Evolutionary conservation across 129 eudicot genomes (phyloP), one percentile per base, ranked within the genome.

Genomic region (Ambrosia artemisiifolia): DNA sequence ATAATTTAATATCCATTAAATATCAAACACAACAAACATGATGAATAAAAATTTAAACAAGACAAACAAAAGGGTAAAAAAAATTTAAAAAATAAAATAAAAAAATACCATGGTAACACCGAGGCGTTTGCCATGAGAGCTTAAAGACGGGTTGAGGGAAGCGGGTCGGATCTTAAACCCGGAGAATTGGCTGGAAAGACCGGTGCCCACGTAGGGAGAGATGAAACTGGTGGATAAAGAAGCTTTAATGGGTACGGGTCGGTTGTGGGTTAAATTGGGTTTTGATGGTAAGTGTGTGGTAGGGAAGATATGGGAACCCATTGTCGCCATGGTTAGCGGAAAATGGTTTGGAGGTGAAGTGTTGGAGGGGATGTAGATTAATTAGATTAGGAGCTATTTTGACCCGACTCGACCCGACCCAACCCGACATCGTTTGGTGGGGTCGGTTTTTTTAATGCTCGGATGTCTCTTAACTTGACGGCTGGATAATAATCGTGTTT

Each of bases 101-200:
- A 28, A 7, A 79, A 63, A 14, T 84, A 91, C 97, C 97, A 84
- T 86, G 14, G 97, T 88, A 33, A 91, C 89, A 73, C 86, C 90
- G 49, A 85, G 65, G 17, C 96, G 88, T 71, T 88, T 88, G 57
- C 73, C 80, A 33, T 69, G 85, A 35, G 87, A 82, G 70, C 48
- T 62, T 0, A 86, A 68, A 65, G 68, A 71, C 36, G 84, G 83
- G 36, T 75, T 75, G n/a, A 84, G 82, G 8, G 85, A 85, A 14
- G 48, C 76, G 47, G 95, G 86, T 75, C 95, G 88, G 77, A 85
- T 79, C 71, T 78, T 82, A 0, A 20, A 74, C 49, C 91, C 93
- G 36, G 88, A 61, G 16, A 92, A 87, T 17, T 81, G 83, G 56
- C 76, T 69, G 75, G 82, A 72, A 38, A 83, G 57, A 64, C 83